phyloP scores from a whole-genome alignment of 1,284 basidiomycete genomes.

The Fomitopsis pinicola region DNA sequence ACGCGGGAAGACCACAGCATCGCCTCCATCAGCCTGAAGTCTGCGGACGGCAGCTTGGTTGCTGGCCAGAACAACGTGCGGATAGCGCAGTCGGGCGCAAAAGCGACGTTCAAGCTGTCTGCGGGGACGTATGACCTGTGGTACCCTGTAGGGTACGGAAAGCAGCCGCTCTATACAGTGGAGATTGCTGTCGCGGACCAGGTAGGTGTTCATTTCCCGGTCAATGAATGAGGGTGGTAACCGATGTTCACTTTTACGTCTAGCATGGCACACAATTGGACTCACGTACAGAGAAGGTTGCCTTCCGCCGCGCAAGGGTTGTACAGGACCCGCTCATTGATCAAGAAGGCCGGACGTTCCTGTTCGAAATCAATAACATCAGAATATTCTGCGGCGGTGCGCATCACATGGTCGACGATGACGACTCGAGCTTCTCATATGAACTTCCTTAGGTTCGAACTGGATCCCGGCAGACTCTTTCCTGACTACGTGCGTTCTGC shows the following conservation, averaged over 20 bases:
- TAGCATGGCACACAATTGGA: constrained; percentile 51
- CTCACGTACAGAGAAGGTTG: constrained; percentile 51
- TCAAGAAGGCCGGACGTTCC: constrained; percentile 73
- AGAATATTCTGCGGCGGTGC: constrained; percentile 83
- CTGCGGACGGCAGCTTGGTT: constrained; percentile 40
- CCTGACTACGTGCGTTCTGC: constrained; percentile 59
- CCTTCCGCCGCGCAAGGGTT: constrained; percentile 71
- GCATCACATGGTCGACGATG: not conserved
- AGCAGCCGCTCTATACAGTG: constrained; percentile 71
- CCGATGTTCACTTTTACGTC: not conserved
- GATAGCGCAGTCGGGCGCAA: constrained; percentile 34
- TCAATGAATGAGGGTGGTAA: not conserved
- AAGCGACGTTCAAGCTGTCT: constrained; percentile 47
- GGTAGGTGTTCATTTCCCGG: constrained; percentile 27
- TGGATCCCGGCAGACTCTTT: constrained; percentile 94
- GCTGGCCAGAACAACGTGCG: constrained; percentile 33
- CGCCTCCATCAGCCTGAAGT: constrained; percentile 45
- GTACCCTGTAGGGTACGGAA: constrained; percentile 82
- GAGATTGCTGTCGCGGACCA: constrained; percentile 47
- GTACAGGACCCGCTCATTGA: constrained; percentile 74
- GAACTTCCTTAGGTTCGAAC: constrained; percentile 59
- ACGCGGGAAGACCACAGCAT: constrained; percentile 32
- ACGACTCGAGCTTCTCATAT: not conserved
- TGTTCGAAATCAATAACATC: constrained; percentile 87
- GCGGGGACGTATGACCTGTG: constrained; percentile 65